Conservation (phyloP, 2,329 filamentous ascomycete species). For the Chaetomiaceae sp. region DNA sequence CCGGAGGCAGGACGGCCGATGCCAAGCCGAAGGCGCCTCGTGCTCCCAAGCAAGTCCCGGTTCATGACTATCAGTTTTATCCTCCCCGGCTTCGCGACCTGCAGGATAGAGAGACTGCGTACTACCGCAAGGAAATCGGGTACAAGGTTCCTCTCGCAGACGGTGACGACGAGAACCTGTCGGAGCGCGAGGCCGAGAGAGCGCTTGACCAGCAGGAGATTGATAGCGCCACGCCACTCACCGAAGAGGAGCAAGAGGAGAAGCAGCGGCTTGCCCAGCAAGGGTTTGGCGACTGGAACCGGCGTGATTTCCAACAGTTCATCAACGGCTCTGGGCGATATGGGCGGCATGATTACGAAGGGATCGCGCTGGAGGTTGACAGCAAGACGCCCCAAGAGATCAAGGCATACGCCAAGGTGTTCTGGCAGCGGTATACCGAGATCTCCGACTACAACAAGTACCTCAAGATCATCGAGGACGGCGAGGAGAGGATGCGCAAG, state of each 20-base stretch:
- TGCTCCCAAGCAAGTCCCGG: slow-evolving; percentile 83
- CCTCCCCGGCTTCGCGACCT: slow-evolving; percentile 76
- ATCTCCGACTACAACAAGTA: slow-evolving; percentile 87
- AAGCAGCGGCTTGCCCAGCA: slow-evolving; percentile 77
- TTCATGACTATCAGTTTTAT: slow-evolving; percentile 98
- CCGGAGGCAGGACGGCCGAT: slow-evolving; percentile 71
- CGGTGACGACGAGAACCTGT: slow-evolving; percentile 75
- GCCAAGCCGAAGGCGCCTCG: slow-evolving; percentile 93
- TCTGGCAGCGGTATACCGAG: slow-evolving; percentile 93
- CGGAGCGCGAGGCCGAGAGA: slow-evolving; percentile 81
- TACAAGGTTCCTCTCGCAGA: slow-evolving; percentile 91
- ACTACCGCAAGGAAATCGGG: slow-evolving; percentile 90
- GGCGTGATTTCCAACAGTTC: slow-evolving; percentile 96
- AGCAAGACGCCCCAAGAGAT: slow-evolving; percentile 83
- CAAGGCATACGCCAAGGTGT: slow-evolving; percentile 86
- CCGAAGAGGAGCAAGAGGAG: slow-evolving; percentile 81
- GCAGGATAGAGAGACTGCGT: slow-evolving; percentile 94
- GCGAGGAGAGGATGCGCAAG: slow-evolving; percentile 83
- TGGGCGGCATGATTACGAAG: slow-evolving; percentile 77
- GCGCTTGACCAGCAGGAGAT: slow-evolving; percentile 87
- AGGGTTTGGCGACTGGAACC: slow-evolving; percentile 93
- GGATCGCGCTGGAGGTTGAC: slow-evolving; percentile 84
- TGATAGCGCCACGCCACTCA: slow-evolving; percentile 82
- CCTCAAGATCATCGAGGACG: slow-evolving; percentile 82
- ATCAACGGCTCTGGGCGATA: slow-evolving; percentile 92